phyloP scores from a whole-genome alignment of 805 yeast species.

The Kazachstania kunashirensis region DNA sequence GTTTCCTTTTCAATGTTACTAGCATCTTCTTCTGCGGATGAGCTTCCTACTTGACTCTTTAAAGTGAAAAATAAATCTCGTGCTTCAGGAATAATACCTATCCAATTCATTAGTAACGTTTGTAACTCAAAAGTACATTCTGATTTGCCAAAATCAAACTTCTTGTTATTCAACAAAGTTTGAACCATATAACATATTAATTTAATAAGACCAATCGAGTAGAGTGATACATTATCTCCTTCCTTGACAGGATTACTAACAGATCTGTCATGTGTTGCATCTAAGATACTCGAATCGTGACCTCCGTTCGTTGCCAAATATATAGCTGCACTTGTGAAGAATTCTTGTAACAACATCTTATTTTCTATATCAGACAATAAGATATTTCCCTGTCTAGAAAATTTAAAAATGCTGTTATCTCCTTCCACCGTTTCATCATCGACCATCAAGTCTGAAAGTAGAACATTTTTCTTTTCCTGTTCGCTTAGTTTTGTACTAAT shows the following conservation, averaged over 20 bases:
- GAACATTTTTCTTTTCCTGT: conserved; percentile 5
- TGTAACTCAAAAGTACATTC: conserved; percentile 55
- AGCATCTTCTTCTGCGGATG: conserved; percentile 4
- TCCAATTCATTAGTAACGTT: conserved; percentile 53
- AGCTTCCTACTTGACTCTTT: conserved; percentile 13
- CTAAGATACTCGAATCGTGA: too few species aligned
- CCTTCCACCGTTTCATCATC: conserved; percentile 8
- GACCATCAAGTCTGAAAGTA: conserved; percentile 5
- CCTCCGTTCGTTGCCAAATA: conserved; percentile 24
- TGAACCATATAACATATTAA: conserved; percentile 55
- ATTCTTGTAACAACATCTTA: conserved; percentile 62
- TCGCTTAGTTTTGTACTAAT: conserved; percentile 5
- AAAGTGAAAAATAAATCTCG: conserved; percentile 42
- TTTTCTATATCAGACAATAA: conserved; percentile 49
- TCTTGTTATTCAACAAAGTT: conserved; percentile 37
- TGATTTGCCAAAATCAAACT: conserved; percentile 37
- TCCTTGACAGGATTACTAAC: conserved; percentile 1
- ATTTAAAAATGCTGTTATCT: conserved; percentile 18
- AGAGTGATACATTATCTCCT: conserved; percentile 26
- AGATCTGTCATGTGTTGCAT: background rate
- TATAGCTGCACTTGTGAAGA: conserved; percentile 46
- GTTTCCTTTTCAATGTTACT: background rate
- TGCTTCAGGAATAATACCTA: conserved; percentile 54
- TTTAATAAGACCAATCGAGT: conserved; percentile 37
- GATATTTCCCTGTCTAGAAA: conserved; percentile 50